A percentile compares a stretch with the other conserved stretches of the same genome.
Conservation (phyloP, 768 basidiomycete species). For the Termitomyces sp. region DNA sequence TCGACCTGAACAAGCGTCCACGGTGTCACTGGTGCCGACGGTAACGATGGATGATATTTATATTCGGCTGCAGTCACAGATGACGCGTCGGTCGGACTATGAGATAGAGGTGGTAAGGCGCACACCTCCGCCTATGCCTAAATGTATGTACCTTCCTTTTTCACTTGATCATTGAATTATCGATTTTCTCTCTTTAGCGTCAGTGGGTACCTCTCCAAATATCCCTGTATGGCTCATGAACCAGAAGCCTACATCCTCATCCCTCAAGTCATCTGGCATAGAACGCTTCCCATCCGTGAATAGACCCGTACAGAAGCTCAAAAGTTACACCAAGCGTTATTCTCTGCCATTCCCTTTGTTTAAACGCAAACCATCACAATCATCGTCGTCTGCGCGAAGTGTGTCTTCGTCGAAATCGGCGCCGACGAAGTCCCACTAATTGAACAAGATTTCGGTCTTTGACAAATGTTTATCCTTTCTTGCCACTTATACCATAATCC, state of each 20-base stretch:
- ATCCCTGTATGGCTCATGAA: constrained; percentile 47
- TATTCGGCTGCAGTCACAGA: constrained; percentile 17
- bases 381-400: not conserved
- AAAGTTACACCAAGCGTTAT: constrained; percentile 43
- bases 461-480: not conserved
- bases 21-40: constrained; percentile 7
- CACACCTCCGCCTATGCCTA: constrained; percentile 18
- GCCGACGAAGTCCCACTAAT: constrained; percentile 2
- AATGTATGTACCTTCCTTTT: not conserved
- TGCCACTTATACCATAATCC: not conserved
- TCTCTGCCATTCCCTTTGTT: constrained; percentile 40
- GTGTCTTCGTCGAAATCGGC: constrained; percentile 11
- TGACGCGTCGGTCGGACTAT: constrained; percentile 7
- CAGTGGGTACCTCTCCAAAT: constrained; percentile 1
- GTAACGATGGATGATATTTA: constrained; percentile 24
- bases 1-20: not conserved
- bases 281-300: constrained; percentile 26
- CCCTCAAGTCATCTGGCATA: constrained; percentile 22
- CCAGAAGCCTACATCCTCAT: constrained; percentile 18
- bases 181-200: not conserved
- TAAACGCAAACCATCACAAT: constrained; percentile 1
- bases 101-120: constrained; percentile 28
- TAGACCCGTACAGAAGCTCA: constrained; percentile 33
- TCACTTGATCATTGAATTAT: not conserved
- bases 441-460: not conserved